A percentile compares a stretch with the other conserved stretches of the same genome.
phyloP scores from a whole-genome alignment of 1,284 basidiomycete species.

The Vanrija pseudolonga region DNA sequence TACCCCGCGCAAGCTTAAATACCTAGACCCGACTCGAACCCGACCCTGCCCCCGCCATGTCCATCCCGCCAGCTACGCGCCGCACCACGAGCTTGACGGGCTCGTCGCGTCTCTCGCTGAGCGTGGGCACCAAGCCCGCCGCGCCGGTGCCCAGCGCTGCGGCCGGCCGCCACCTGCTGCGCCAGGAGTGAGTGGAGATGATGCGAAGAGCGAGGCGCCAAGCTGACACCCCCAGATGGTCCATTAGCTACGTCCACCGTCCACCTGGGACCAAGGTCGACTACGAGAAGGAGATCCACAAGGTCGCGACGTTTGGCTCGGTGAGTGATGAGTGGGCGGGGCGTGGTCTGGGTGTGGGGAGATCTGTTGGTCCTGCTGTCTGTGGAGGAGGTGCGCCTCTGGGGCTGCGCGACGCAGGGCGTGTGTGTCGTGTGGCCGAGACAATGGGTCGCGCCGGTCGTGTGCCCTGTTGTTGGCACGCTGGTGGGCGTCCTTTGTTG shows the following conservation, averaged over 20 bases:
- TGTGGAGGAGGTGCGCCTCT: background rate
- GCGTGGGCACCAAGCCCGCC: conserved; percentile 31
- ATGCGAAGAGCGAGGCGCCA: background rate
- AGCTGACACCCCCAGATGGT: conserved; percentile 39
- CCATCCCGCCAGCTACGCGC: conserved; percentile 12
- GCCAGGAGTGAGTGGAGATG: conserved; percentile 41
- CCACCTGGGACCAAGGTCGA: conserved; percentile 49
- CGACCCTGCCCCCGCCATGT: background rate
- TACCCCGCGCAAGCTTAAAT: background rate
- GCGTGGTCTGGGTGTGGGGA: too few relatives aligned
- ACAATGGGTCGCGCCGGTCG: too few relatives aligned
- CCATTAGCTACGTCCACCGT: conserved; percentile 49
- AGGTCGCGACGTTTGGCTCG: conserved; percentile 50
- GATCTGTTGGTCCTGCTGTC: background rate
- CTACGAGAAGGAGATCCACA: conserved; percentile 50
- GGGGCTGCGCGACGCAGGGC: background rate
- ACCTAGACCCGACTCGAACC: background rate
- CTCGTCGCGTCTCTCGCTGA: conserved; percentile 41
- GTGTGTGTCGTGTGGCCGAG: too few relatives aligned
- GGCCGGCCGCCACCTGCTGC: conserved; percentile 42
- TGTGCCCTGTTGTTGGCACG: too few relatives aligned
- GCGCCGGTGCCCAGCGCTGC: conserved; percentile 14
- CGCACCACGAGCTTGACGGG: conserved; percentile 39
- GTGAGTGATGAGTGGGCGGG: conserved; percentile 22
- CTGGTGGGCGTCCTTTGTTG: too few relatives aligned